Evolutionary conservation across 1,139 yeast species (phyloP).

Genomic region (Debaryomyces sp.): DNA sequence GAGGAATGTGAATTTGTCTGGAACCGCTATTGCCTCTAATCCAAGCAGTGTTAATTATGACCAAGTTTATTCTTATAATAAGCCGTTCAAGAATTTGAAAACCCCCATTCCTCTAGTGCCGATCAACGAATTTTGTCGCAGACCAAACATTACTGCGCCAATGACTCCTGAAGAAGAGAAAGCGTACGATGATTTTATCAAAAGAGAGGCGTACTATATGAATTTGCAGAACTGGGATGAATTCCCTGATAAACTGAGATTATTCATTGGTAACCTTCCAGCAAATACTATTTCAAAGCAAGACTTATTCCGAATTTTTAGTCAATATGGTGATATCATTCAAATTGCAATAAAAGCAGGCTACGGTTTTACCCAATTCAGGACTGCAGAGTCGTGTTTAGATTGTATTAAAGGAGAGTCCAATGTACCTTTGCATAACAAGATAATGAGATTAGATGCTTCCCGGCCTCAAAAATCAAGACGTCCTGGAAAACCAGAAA

Average conservation of each 20-base stretch:
- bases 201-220: conserved; percentile 42
- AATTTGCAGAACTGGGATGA: conserved; percentile 62
- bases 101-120: conserved; percentile 49
- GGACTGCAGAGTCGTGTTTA: conserved; percentile 62
- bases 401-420: conserved; percentile 71
- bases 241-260: conserved; percentile 75
- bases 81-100: conserved; percentile 37
- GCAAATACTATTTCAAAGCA: conserved; percentile 69
- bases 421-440: conserved; percentile 63
- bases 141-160: conserved; percentile 62
- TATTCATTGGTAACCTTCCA: conserved; percentile 84
- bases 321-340: conserved; percentile 71
- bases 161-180: conserved; percentile 57
- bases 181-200: conserved; percentile 53
- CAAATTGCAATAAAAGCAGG: conserved; percentile 81
- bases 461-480: conserved; percentile 64
- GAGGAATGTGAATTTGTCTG: conserved; percentile 27
- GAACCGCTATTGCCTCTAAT: conserved; percentile 13
- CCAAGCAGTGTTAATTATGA: conserved; percentile 31
- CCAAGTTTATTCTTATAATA: conserved; percentile 45
- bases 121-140: conserved; percentile 49
- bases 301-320: conserved; percentile 70
- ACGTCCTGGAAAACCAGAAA: conserved; percentile 22
- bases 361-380: conserved; percentile 82
- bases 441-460: conserved; percentile 69